Evolutionary conservation across 1,139 yeast genomes (phyloP).

Genomic region (Zygoascus hellenicus): DNA sequence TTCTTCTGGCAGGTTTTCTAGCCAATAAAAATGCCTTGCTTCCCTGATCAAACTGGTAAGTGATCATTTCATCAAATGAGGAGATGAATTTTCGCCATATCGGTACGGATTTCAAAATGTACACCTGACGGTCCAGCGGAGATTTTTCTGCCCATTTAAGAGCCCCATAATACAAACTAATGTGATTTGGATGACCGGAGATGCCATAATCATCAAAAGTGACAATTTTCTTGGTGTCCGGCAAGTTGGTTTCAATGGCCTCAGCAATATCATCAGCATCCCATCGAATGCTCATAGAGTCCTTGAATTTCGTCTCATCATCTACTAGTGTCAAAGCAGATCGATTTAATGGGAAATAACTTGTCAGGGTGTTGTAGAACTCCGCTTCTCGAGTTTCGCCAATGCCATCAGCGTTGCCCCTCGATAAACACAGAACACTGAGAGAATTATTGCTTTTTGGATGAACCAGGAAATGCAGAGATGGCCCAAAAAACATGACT

Average conservation of each 20-base stretch:
- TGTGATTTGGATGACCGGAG: slow-evolving; percentile 83
- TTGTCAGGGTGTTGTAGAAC: slow-evolving; percentile 47
- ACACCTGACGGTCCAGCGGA: slow-evolving; percentile 20
- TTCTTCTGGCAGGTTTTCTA: slow-evolving; percentile 7
- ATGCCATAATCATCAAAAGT: slow-evolving; percentile 85
- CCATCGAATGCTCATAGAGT: slow-evolving; percentile 75
- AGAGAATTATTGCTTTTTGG: slow-evolving; percentile 47
- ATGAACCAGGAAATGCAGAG: slow-evolving; percentile 41
- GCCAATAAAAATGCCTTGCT: slow-evolving; percentile 11
- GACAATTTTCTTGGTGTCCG: slow-evolving; percentile 43
- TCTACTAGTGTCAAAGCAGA: slow-evolving; percentile 45
- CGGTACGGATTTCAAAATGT: slow-evolving; percentile 35
- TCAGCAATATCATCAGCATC: slow-evolving; percentile 40
- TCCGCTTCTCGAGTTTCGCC: slow-evolving; percentile 62
- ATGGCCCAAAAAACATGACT: slow-evolving; percentile 93
- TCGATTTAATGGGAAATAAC: slow-evolving; percentile 44
- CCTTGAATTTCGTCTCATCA: slow-evolving; percentile 45
- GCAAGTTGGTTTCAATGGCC: slow-evolving; percentile 27
- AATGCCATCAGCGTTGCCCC: slow-evolving; percentile 70
- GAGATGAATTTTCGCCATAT: slow-evolving; percentile 35
- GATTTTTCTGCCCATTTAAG: slow-evolving; percentile 31
- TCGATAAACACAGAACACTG: slow-evolving; percentile 64
- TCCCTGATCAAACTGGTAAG: slow-evolving; percentile 12
- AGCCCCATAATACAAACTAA: slow-evolving; percentile 56
- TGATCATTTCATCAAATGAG: slow-evolving; percentile 29